Base-by-base conservation (phyloP, 139 green algal species). In the Zygnema cylindricum region DNA sequence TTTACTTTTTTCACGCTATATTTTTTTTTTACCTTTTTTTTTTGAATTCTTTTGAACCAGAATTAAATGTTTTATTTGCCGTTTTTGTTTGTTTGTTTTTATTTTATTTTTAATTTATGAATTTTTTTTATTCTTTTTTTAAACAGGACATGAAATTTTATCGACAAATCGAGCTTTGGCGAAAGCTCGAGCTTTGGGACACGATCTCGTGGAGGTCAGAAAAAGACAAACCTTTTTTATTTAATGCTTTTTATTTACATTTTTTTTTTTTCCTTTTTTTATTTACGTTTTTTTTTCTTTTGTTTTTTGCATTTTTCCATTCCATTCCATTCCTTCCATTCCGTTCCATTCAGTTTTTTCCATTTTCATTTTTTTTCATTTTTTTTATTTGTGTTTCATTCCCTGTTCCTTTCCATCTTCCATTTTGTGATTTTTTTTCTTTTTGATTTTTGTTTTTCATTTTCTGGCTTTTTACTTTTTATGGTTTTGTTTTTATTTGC, bases 191-290 rank as follows among this genome's bases (percentile, higher is more conserved):
- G 49, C 49, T 49, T 32, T 3, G 2, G 76, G 76, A 55, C 76
- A 75, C 32, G 76, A 83, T 21, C 76, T 83, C 41, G 76, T 83
- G 76, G 76, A 83, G 76, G 76, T 83, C 7, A 63, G 49, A 16
- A 16, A 63, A 16, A 63, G 49, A 16, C n/a, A n/a, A n/a, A n/a
- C n/a, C n/a, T 16, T 63, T 7, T 63, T 16, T 63, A 7, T 63
- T 16, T 16, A 7, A 63, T 63, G 7, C 49, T 63, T 16, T 63
- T 16, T 63, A 7, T 63, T 16, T 63, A 7, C 16, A 16, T 63
- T 16, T 63, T 16, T 63, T 16, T 7, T 16, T 63, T 16, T 63
- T 63, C 49, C 49, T 63, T 16, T 16, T 16, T 16, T 16, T 63
- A 7, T 16, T 16, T 16, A 7, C 49, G 7, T 63, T 63, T 63